Conservation (phyloP, 2,329 filamentous ascomycete species). For the Didymella pinodella region DNA sequence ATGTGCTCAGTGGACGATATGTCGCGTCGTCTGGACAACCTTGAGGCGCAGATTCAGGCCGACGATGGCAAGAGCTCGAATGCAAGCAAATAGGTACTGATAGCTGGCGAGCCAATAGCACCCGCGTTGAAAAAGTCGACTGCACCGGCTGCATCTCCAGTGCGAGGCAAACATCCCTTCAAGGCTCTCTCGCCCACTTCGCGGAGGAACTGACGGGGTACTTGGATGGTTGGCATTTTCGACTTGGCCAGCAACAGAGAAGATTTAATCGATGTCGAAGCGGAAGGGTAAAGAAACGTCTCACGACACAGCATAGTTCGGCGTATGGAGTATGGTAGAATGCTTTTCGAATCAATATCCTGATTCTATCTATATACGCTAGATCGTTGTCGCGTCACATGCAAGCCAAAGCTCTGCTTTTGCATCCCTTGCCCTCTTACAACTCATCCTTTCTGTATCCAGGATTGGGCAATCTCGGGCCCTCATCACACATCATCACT, state of each 20-base stretch:
- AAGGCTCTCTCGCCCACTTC: not conserved
- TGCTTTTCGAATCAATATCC: conserved; percentile 11
- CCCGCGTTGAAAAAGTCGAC: not conserved
- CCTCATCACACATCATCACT: conserved; percentile 2
- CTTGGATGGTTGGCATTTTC: not conserved
- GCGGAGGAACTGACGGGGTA: not conserved
- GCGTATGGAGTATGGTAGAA: conserved; percentile 13
- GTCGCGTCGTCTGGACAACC: conserved; percentile 82
- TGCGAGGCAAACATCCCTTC: not conserved
- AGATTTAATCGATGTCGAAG: no score
- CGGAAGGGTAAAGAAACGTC: not conserved
- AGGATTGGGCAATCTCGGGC: not conserved
- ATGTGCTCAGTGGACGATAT: conserved; percentile 83
- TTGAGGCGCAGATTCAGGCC: conserved; percentile 75
- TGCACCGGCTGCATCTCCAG: not conserved
- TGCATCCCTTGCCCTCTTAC: not conserved
- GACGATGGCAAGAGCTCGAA: conserved; percentile 53
- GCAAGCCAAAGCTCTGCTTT: conserved; percentile 7
- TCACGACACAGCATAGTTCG: conserved; percentile 9
- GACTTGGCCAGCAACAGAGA: not conserved
- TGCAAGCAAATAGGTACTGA: conserved; percentile 18
- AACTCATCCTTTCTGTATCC: conserved; percentile 5
- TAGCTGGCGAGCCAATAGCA: not conserved
- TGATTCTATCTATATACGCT: conserved; percentile 17
- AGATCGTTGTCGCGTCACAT: conserved; percentile 9